phyloP scores from a whole-genome alignment of 2,329 filamentous ascomycete species.

The Myriangium duriaei region DNA sequence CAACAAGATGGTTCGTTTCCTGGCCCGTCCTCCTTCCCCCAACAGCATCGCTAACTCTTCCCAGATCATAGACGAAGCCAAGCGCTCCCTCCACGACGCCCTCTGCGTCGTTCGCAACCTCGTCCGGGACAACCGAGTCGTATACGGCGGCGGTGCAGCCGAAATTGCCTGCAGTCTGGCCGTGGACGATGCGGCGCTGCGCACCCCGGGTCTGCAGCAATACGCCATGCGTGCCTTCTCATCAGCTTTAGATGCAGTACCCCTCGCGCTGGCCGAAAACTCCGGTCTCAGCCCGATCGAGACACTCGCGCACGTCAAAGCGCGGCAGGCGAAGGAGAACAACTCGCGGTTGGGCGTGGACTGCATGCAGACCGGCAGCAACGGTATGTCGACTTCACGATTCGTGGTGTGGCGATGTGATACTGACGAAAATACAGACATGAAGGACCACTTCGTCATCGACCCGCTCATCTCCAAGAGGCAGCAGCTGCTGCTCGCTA shows the following conservation, averaged over 20 bases:
- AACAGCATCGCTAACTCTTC: conserved; percentile 3
- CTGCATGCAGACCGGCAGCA: conserved; percentile 91
- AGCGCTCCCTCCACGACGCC: conserved; percentile 92
- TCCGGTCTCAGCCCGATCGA: conserved; percentile 92
- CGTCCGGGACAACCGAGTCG: conserved; percentile 88
- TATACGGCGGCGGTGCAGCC: conserved; percentile 91
- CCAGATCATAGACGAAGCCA: conserved; percentile 96
- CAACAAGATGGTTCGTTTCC: conserved; percentile 69
- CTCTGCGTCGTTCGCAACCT: conserved; percentile 96
- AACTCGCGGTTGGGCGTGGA: conserved; percentile 77
- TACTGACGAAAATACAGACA: conserved; percentile 49
- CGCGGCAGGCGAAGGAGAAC: conserved; percentile 82
- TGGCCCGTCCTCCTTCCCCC: not conserved
- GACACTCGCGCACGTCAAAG: conserved; percentile 88
- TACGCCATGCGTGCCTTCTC: conserved; percentile 98
- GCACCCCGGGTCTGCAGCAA: conserved; percentile 91
- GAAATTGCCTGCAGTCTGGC: conserved; percentile 96
- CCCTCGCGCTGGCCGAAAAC: conserved; percentile 96
- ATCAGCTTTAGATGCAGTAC: conserved; percentile 83
- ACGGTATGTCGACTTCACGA: conserved; percentile 43
- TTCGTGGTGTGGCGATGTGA: no score
- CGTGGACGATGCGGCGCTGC: conserved; percentile 81
- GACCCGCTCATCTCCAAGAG: conserved; percentile 97
- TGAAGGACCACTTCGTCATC: conserved; percentile 96
- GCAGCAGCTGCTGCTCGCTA: conserved; percentile 90